Conservation (phyloP, 2,329 filamentous ascomycete species). For the Pseudogymnoascus sp. region DNA sequence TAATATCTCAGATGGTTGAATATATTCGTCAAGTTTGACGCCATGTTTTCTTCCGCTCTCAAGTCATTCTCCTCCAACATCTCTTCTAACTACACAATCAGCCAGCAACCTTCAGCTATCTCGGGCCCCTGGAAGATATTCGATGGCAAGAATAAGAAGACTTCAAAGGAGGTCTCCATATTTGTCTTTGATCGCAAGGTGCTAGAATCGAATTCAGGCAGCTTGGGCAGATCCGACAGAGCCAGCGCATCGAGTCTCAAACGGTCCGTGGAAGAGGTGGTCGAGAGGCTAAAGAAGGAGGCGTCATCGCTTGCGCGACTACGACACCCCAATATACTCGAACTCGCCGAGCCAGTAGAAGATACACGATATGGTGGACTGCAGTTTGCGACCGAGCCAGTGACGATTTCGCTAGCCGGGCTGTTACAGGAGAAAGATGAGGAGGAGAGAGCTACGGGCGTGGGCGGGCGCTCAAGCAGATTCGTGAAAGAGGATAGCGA, state of each 20-base stretch:
- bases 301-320: conserved; percentile 81
- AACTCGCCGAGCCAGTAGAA: conserved; percentile 90
- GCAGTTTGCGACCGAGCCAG: conserved; percentile 90
- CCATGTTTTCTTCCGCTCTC: conserved; percentile 87
- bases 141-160: conserved; percentile 94
- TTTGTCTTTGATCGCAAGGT: conserved; percentile 92
- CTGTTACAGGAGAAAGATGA: conserved; percentile 84
- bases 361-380: conserved; percentile 85
- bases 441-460: conserved; percentile 64
- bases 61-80: conserved; percentile 95
- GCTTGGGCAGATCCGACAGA: conserved; percentile 47
- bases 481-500: conserved; percentile 76
- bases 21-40: conserved; percentile 23
- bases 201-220: conserved; percentile 61
- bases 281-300: conserved; percentile 87
- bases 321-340: conserved; percentile 84
- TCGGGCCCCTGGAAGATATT: conserved; percentile 96
- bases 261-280: conserved; percentile 77
- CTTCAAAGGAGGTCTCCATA: conserved; percentile 79
- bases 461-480: conserved; percentile 65
- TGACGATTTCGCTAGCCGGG: conserved; percentile 80
- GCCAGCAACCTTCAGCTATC: conserved; percentile 65
- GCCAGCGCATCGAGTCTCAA: conserved; percentile 61
- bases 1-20: conserved; percentile 3
- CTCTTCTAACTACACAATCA: conserved; percentile 80